Percentiles rank a stretch among this genome's conserved stretches.
These are phyloP conservation scores for Suillus subaureus DNA, from an alignment of 768 basidiomycete genomes.

Conservation along the genomic window DNA sequence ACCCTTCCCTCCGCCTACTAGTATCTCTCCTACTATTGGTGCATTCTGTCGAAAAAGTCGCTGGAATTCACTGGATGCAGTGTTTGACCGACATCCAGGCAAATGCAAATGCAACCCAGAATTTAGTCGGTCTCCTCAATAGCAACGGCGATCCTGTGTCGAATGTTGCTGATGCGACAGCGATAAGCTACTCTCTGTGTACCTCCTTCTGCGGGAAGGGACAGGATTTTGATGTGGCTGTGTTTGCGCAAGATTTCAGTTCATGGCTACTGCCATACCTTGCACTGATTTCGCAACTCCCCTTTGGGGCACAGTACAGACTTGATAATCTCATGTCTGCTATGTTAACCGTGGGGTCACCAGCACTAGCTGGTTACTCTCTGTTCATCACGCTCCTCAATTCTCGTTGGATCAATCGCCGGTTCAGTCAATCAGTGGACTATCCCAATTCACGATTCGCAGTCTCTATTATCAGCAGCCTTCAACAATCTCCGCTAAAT, in stretches of 20 bases:
- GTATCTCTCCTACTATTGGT: not conserved
- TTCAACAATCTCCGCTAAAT: constrained; percentile 40
- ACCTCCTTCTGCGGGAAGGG: constrained; percentile 10
- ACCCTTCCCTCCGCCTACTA: not conserved
- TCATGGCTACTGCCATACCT: constrained; percentile 53
- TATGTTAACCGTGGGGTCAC: constrained; percentile 47
- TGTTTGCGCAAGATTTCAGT: constrained; percentile 38
- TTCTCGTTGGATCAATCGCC: constrained; percentile 41
- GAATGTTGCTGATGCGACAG: constrained; percentile 9
- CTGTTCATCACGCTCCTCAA: constrained; percentile 45
- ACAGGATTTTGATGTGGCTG: constrained; percentile 17
- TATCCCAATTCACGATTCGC: constrained; percentile 28
- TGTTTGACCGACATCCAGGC: constrained; percentile 20
- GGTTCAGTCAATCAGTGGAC: constrained; percentile 26
- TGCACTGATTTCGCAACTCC: constrained; percentile 49
- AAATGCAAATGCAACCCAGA: not conserved
- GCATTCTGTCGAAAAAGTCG: not conserved
- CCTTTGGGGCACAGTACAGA: constrained; percentile 43
- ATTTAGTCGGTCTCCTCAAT: constrained; percentile 8
- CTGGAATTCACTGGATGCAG: constrained; percentile 10
- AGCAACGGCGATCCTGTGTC: constrained; percentile 1
- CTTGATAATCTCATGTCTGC: constrained; percentile 46
- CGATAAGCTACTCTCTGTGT: constrained; percentile 18
- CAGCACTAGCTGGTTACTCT: constrained; percentile 47
- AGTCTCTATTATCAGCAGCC: constrained; percentile 33